Base-by-base conservation (phyloP, 2,329 filamentous ascomycete genomes). In the Leptoxyphium fumago region DNA sequence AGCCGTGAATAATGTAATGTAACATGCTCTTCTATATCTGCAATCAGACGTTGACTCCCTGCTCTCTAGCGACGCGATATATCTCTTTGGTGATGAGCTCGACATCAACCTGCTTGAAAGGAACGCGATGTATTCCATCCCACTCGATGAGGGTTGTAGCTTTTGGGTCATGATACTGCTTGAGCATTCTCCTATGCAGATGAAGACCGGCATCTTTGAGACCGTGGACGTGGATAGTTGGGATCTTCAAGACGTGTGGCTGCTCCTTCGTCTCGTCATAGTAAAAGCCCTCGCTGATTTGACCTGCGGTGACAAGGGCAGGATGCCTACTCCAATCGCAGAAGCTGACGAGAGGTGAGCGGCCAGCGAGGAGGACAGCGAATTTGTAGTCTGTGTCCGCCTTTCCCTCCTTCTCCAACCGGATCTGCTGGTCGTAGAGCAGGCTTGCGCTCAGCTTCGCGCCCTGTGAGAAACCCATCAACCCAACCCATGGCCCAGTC, bases 81-180 rank as follows among this genome's bases (percentile, higher is more conserved):
- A 79, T 72, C 40, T 69, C 66, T 10, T 65, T 60, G 10, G 73
- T 66, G 10, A 83, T 64, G 9, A 61, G 65, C 41, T 74, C 67
- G 2, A 87, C 80, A 60, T 87, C 82, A 28, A 61, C 64, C 17
- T 64, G 67, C 66, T 82, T 83, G 46, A 88, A 71, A 2, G 82
- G 80, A 41, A 89, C 67, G 5, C 83, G 65, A 58, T 89, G 84
- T 1, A 69, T 71, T 0, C 81, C 83, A 45, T 84, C 73, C 84
- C 83, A 88, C 59, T 86, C 79, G 1, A 88, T 59, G 39, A 86
- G 48, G 34, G 62, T 69, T 5, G 72, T 64, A 2, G 64, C 74
- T 0, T 67, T 70, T 9, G 65, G 55, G 41, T 75, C 67, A 55
- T 77, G 83, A 57, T 80, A 86, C 42, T 73, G 61, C 8, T 73